Conservation (phyloP, 2,329 filamentous ascomycete genomes). For the Phaeosphaeria sp. region DNA sequence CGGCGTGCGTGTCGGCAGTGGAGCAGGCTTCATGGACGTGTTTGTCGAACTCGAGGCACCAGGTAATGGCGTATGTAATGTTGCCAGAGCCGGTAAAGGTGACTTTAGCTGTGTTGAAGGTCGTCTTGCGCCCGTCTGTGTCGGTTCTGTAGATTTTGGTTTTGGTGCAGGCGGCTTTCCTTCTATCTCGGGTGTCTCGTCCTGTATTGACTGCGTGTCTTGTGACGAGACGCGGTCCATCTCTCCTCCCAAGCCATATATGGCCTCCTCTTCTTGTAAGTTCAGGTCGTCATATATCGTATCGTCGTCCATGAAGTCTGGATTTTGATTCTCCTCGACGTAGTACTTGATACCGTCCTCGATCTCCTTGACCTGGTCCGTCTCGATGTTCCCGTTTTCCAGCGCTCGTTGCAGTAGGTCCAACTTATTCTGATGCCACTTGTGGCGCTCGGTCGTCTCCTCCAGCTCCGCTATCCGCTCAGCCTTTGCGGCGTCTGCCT, state of each 20-base stretch:
- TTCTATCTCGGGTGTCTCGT: conserved; percentile 73
- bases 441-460: conserved; percentile 84
- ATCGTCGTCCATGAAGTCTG: conserved; percentile 94
- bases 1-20: conserved; percentile 80
- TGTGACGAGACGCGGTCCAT: conserved; percentile 92
- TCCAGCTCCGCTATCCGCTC: conserved; percentile 90
- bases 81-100: conserved; percentile 89
- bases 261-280: conserved; percentile 88
- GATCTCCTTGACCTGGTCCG: conserved; percentile 83
- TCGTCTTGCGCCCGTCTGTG: conserved; percentile 66
- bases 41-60: conserved; percentile 66
- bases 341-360: conserved; percentile 96
- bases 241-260: conserved; percentile 80
- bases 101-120: conserved; percentile 93
- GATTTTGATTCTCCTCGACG: conserved; percentile 84
- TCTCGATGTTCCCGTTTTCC: conserved; percentile 90
- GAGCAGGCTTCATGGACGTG: conserved; percentile 88
- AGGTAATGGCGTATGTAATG: conserved; percentile 77
- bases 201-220: conserved; percentile 89
- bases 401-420: conserved; percentile 88
- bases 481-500: conserved; percentile 76
- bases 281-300: conserved; percentile 94
- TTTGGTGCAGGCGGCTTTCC: conserved; percentile 58
- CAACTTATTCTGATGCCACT: conserved; percentile 93
- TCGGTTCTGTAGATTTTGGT: conserved; percentile 67